Evolutionary conservation across 371 early-diverging fungal species (phyloP).

Genomic region (Mortierella polycephala): DNA sequence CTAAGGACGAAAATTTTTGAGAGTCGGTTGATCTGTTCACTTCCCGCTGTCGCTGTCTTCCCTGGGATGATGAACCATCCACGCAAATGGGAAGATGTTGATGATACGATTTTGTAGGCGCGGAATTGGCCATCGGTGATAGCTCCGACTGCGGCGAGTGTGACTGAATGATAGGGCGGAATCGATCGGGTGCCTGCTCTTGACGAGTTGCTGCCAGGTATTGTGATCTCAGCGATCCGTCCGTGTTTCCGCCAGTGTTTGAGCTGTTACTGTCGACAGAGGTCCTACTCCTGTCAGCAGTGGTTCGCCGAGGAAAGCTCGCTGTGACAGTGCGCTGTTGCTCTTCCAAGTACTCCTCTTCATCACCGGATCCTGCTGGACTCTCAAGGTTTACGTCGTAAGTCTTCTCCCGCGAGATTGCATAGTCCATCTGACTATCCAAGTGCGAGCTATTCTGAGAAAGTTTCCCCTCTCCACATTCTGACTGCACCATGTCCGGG

Average conservation of each 20-base stretch:
- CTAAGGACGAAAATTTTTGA: slow-evolving; percentile 34
- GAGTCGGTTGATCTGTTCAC: slow-evolving; percentile 42
- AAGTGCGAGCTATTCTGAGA: slow-evolving; percentile 18
- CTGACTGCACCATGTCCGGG: slow-evolving; percentile 35
- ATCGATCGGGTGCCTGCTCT: slow-evolving; percentile 10
- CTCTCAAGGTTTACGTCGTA: slow-evolving; percentile 27
- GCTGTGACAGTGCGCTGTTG: slow-evolving; percentile 35
- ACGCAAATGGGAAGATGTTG: slow-evolving; percentile 24
- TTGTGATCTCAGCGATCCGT: not conserved
- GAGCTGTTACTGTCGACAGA: slow-evolving; percentile 24
- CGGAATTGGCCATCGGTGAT: slow-evolving; percentile 19
- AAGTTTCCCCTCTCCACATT: slow-evolving; percentile 32
- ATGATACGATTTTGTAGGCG: slow-evolving; percentile 31
- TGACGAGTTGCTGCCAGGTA: slow-evolving; percentile 4
- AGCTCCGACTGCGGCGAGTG: slow-evolving; percentile 23
- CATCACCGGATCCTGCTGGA: slow-evolving; percentile 33
- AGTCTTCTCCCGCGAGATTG: slow-evolving; percentile 19
- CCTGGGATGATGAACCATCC: slow-evolving; percentile 15
- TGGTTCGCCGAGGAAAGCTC: slow-evolving; percentile 9
- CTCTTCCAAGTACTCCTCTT: slow-evolving; percentile 32
- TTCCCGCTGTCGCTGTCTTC: slow-evolving; percentile 29
- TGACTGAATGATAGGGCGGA: slow-evolving; percentile 22
- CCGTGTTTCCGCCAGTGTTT: not conserved
- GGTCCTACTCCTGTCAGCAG: slow-evolving; percentile 9
- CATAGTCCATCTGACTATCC: slow-evolving; percentile 7